phyloP scores from a whole-genome alignment of 169 alveolate genomes.

The Miamiensis avidus region DNA sequence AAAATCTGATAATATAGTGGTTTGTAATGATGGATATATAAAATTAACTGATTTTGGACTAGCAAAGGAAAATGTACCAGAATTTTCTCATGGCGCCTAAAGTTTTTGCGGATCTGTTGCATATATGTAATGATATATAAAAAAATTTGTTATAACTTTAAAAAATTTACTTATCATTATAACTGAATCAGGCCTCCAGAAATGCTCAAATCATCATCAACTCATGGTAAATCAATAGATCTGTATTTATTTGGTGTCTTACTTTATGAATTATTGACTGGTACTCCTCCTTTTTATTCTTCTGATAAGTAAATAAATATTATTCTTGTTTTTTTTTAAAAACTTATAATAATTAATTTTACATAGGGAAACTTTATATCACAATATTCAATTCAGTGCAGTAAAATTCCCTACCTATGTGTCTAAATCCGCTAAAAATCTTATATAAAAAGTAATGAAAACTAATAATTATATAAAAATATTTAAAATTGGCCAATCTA shows the following conservation, averaged over 20 bases:
- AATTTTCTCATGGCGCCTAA: not conserved
- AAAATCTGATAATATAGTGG: not conserved
- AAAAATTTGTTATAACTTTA: too few species aligned
- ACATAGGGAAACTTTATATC: not conserved
- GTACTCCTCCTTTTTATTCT: not conserved
- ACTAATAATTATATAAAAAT: not conserved
- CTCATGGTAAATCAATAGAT: not conserved
- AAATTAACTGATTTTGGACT: not conserved
- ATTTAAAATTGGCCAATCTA: not conserved
- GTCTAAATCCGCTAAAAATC: not conserved
- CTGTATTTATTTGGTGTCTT: not conserved
- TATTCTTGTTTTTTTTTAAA: not conserved
- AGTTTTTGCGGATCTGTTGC: not conserved
- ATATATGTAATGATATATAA: not conserved
- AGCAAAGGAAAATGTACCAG: not conserved
- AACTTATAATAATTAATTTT: too few species aligned
- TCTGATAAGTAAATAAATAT: not conserved
- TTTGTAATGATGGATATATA: not conserved
- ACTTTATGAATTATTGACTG: not conserved
- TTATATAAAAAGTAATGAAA: not conserved
- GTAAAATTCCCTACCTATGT: not conserved
- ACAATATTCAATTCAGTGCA: not conserved
- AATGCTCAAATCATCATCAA: not conserved
- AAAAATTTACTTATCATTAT: too few species aligned
- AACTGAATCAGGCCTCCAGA: not conserved